Conservation (phyloP, 1,284 basidiomycete genomes). For the Boletus semigastroideus region DNA sequence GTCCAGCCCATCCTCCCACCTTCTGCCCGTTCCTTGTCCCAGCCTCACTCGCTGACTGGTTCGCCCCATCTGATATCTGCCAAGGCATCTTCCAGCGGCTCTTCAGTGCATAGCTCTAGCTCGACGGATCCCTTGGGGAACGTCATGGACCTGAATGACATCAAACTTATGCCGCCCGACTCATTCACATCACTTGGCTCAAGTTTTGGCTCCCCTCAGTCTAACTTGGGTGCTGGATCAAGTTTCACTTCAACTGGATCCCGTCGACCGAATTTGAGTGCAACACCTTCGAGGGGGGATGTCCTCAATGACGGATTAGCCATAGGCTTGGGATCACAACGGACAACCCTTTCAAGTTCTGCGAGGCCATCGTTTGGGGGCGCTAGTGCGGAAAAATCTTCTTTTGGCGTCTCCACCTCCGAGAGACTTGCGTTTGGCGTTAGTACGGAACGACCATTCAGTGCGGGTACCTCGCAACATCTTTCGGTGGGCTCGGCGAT, state of each 20-base stretch:
- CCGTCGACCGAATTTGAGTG: conserved; percentile 22
- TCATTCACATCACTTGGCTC: conserved; percentile 26
- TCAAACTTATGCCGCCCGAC: conserved; percentile 27
- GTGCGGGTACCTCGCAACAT: conserved; percentile 17
- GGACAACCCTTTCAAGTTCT: conserved; percentile 24
- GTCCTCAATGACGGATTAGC: conserved; percentile 15
- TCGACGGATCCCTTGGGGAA: conserved; percentile 14
- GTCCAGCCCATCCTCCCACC: conserved; percentile 23
- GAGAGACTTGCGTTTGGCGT: conserved; percentile 19
- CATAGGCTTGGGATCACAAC: conserved; percentile 21
- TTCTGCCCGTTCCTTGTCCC: conserved; percentile 25
- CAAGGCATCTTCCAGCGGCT: conserved; percentile 19
- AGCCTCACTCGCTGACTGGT: conserved; percentile 28
- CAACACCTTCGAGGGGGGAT: conserved; percentile 23
- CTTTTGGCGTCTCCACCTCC: conserved; percentile 11
- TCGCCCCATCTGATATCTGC: conserved; percentile 26
- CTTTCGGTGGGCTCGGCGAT: conserved; percentile 11
- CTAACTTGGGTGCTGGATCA: conserved; percentile 26
- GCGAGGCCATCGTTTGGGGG: conserved; percentile 22
- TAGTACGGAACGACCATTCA: conserved; percentile 16
- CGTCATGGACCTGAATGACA: conserved; percentile 25
- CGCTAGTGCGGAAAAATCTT: conserved; percentile 18
- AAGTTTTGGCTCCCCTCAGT: conserved; percentile 26
- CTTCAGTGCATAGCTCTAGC: conserved; percentile 22
- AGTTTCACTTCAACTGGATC: conserved; percentile 26